Conservation (phyloP, 345 rosid species). For the Citrus hindsii region DNA sequence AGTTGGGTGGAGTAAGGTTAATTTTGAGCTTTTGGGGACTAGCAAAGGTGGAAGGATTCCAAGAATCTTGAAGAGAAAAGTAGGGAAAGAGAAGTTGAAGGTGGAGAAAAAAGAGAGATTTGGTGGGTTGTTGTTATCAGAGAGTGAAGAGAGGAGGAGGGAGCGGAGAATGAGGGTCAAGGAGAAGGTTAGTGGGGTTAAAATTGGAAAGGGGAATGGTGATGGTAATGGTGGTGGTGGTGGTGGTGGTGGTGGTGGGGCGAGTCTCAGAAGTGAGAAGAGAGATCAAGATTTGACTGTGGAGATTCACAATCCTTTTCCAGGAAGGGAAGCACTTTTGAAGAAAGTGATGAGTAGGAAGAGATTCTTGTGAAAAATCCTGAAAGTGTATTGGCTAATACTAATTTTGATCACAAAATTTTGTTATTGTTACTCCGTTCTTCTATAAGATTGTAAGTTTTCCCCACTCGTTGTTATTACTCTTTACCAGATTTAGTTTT, state of each 20-base stretch:
- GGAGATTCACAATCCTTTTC: slow-evolving; percentile 46
- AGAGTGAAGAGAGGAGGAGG: slow-evolving; percentile 1
- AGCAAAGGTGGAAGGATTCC: slow-evolving; percentile 77
- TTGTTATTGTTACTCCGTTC: background rate
- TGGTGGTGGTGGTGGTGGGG: no score
- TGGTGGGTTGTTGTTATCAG: slow-evolving; percentile 17
- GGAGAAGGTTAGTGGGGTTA: slow-evolving; percentile 12
- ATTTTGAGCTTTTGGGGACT: slow-evolving; percentile 72
- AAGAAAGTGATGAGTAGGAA: slow-evolving; percentile 39
- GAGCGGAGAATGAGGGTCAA: slow-evolving; percentile 6
- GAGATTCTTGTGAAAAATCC: background rate
- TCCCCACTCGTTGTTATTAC: background rate
- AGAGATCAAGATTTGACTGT: slow-evolving; percentile 15
- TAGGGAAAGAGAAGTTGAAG: slow-evolving; percentile 6
- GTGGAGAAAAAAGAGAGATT: slow-evolving; percentile 12
- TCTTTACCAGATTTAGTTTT: background rate
- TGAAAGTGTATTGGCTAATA: background rate
- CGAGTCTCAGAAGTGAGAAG: background rate
- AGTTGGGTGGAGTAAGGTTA: slow-evolving; percentile 60
- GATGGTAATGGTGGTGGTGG: background rate
- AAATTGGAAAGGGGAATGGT: background rate
- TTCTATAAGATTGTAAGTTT: background rate
- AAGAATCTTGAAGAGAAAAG: slow-evolving; percentile 25
- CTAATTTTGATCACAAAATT: background rate
- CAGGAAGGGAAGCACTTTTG: slow-evolving; percentile 62